Conservation (phyloP, 768 basidiomycete species). For the Fistulinella prunicolor region DNA sequence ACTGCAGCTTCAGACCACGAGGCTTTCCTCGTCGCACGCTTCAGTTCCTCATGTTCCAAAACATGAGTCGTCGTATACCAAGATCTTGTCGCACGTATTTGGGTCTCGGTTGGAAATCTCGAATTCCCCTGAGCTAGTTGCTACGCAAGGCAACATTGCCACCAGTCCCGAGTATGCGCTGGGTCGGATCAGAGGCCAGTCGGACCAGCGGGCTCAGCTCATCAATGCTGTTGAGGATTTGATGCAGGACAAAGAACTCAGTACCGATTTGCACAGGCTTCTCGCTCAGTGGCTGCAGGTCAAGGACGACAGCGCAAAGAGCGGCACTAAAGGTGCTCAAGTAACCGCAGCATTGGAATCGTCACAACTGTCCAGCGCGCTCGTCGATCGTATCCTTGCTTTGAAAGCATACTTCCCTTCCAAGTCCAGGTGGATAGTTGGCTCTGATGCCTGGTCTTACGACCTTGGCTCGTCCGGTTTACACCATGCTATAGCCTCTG, state of each 20-base stretch:
- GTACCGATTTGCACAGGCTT: slow-evolving; percentile 60
- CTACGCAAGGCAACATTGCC: slow-evolving; percentile 66
- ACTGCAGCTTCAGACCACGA: slow-evolving; percentile 46
- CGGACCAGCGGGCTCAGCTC: slow-evolving; percentile 73
- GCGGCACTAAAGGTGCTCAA: slow-evolving; percentile 53
- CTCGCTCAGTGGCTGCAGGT: slow-evolving; percentile 78
- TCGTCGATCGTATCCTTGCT: slow-evolving; percentile 55
- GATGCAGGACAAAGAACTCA: slow-evolving; percentile 49
- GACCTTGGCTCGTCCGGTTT: slow-evolving; percentile 94
- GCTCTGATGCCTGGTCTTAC: slow-evolving; percentile 97
- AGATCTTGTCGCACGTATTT: slow-evolving; percentile 81
- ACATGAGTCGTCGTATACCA: slow-evolving; percentile 90
- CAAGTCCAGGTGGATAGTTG: slow-evolving; percentile 92
- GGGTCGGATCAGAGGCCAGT: slow-evolving; percentile 81
- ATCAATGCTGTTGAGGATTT: slow-evolving; percentile 61
- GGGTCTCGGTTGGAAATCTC: slow-evolving; percentile 74
- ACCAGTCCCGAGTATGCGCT: slow-evolving; percentile 95
- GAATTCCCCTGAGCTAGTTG: slow-evolving; percentile 76
- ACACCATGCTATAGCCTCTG: slow-evolving; percentile 90
- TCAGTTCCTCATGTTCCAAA: slow-evolving; percentile 70
- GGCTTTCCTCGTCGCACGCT: slow-evolving; percentile 23
- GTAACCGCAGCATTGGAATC: slow-evolving; percentile 52
- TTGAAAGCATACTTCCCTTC: slow-evolving; percentile 62
- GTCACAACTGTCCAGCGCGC: slow-evolving; percentile 36
- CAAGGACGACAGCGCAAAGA: slow-evolving; percentile 68